These are phyloP conservation scores for Phaffia australis DNA, from an alignment of 768 basidiomycete genomes.

Conservation along the genomic window DNA sequence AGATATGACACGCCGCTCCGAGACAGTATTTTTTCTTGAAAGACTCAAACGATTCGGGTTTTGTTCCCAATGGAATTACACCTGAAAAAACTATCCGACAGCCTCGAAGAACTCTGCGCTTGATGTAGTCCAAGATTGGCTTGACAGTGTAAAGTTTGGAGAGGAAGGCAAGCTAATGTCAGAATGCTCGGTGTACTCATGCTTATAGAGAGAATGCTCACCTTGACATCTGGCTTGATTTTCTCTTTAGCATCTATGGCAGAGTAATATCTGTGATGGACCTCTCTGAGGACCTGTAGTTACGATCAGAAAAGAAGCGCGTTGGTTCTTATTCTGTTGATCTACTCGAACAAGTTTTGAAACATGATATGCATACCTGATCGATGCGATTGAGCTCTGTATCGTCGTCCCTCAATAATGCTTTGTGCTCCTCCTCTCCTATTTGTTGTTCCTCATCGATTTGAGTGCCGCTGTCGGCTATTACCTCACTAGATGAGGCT, in stretches of 20 bases:
- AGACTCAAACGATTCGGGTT: constrained; percentile 53
- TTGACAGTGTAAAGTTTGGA: constrained; percentile 34
- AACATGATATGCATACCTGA: not conserved
- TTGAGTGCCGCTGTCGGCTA: not conserved
- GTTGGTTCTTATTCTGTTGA: not conserved
- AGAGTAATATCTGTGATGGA: constrained; percentile 66
- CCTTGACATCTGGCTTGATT: constrained; percentile 56
- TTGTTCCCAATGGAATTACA: constrained; percentile 79
- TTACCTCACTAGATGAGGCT: no score
- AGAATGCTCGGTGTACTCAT: not conserved
- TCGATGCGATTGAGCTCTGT: no score
- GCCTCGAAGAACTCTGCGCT: constrained; percentile 62
- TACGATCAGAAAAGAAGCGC: not conserved
- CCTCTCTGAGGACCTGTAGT: constrained; percentile 63
- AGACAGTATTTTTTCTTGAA: not conserved
- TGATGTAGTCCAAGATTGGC: constrained; percentile 75
- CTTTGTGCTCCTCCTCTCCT: not conserved
- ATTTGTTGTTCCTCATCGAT: not conserved
- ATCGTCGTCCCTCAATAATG: no score
- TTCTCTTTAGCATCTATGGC: constrained; percentile 45
- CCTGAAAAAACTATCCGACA: constrained; percentile 84
- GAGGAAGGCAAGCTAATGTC: not conserved
- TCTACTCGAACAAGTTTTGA: not conserved
- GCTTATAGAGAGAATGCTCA: constrained; percentile 35
- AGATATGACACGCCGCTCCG: not conserved